A percentile compares a stretch with the other conserved stretches of the same genome.
phyloP scores from a whole-genome alignment of 805 yeast genomes.

The Candida qinlingensis region DNA sequence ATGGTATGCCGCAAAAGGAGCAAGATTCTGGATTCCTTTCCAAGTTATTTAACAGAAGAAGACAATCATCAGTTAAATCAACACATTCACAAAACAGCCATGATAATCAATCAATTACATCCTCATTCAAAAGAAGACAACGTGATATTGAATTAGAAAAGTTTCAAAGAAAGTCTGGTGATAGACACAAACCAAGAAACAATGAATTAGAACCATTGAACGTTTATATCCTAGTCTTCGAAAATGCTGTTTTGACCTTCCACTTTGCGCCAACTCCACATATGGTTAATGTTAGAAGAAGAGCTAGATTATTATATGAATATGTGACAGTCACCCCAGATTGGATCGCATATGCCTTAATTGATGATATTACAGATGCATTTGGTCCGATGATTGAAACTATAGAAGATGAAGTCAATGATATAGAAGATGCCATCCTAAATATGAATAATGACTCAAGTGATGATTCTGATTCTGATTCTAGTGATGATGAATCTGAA shows the following conservation, averaged over 20 bases:
- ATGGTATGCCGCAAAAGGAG: conserved; percentile 2
- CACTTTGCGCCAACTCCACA: conserved; percentile 93
- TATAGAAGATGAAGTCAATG: conserved; percentile 89
- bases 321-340: conserved; percentile 88
- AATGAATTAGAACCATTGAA: conserved; percentile 80
- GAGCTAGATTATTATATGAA: conserved; percentile 83
- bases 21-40: conserved; percentile 7
- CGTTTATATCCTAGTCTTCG: conserved; percentile 49
- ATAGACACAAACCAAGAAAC: conserved; percentile 37
- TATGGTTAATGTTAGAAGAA: conserved; percentile 88
- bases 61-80: conserved; percentile 15
- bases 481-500: conserved; percentile 28
- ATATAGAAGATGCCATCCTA: conserved; percentile 89
- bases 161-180: conserved; percentile 39
- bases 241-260: conserved; percentile 83
- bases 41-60: conserved; percentile 12
- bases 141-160: conserved; percentile 30
- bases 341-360: conserved; percentile 95
- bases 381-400: conserved; percentile 95
- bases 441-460: conserved; percentile 62
- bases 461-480: conserved; percentile 21
- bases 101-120: conserved; percentile 18
- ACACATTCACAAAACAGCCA: not conserved
- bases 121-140: conserved; percentile 25
- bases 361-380: conserved; percentile 96